A percentile compares a stretch with the other conserved stretches of the same genome.
Evolutionary conservation across 225 moss, liverwort and hornwort genomes (phyloP).

Genomic region (Thuidium tamariscinum): DNA sequence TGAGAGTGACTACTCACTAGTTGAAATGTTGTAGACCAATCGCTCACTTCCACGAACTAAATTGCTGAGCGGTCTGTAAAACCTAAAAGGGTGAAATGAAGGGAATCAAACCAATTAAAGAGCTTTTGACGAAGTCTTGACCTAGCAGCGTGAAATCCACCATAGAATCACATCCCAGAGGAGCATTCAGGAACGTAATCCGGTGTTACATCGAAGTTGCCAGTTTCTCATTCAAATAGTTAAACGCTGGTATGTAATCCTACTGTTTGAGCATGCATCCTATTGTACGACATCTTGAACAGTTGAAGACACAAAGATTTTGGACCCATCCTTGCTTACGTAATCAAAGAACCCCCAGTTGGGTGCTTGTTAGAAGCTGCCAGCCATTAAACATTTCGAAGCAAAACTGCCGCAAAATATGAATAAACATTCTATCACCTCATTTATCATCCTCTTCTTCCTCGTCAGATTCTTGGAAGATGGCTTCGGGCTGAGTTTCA

Average conservation of each 20-base stretch:
- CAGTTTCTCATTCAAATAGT: not conserved
- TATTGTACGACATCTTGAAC: not conserved
- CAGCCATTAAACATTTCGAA: not conserved
- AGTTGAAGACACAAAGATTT: not conserved
- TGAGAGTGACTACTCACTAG: no score
- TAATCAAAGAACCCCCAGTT: not conserved
- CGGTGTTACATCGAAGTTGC: not conserved
- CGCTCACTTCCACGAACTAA: not conserved
- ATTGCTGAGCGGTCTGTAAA: not conserved
- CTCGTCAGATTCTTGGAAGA: conserved; percentile 79
- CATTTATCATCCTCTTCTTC: conserved; percentile 48
- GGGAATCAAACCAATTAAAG: not conserved
- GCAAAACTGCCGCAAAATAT: not conserved
- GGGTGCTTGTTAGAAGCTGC: not conserved
- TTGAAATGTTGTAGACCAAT: not conserved
- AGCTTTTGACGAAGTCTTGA: not conserved
- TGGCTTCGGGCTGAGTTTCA: conserved; percentile 84
- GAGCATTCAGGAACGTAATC: not conserved
- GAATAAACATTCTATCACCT: not conserved
- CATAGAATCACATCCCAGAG: not conserved
- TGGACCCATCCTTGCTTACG: not conserved
- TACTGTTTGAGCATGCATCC: not conserved
- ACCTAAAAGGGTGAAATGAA: not conserved
- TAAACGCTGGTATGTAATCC: not conserved
- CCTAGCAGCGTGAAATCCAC: not conserved